A percentile compares a stretch with the other conserved stretches of the same genome.
Evolutionary conservation across 805 yeast genomes (phyloP).

Genomic region (Citeromyces matritensis): DNA sequence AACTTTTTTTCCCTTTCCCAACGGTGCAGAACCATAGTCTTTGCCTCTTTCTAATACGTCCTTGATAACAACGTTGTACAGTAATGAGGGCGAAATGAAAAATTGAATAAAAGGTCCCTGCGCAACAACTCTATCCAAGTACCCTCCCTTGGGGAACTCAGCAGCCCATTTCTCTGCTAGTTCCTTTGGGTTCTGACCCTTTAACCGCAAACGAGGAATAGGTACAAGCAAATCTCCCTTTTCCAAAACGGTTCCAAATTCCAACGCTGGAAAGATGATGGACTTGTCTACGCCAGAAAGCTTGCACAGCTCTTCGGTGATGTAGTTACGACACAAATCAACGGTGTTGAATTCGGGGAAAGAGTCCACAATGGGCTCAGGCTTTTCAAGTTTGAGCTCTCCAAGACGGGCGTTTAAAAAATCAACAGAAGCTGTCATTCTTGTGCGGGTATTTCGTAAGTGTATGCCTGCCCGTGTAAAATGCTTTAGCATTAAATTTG

Average conservation of each 20-base stretch:
- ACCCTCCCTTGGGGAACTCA: constrained; percentile 60
- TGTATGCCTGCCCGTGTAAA: too few species aligned
- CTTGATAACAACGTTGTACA: constrained; percentile 55
- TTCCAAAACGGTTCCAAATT: constrained; percentile 72
- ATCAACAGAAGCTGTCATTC: constrained; percentile 11
- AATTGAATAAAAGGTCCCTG: constrained; percentile 90
- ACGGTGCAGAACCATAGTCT: constrained; percentile 59
- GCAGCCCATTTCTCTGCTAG: constrained; percentile 67
- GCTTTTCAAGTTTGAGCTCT: constrained; percentile 10
- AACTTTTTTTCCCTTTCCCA: constrained; percentile 59
- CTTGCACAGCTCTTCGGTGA: constrained; percentile 60
- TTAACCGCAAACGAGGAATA: constrained; percentile 76
- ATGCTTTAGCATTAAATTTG: too few species aligned
- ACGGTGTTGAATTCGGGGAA: constrained; percentile 68
- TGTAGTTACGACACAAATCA: constrained; percentile 82
- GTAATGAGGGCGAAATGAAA: constrained; percentile 52
- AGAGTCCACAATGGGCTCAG: constrained; percentile 42
- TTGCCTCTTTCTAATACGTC: constrained; percentile 47
- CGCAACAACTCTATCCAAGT: constrained; percentile 55
- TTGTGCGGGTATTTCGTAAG: constrained; percentile 4
- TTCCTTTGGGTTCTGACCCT: constrained; percentile 66
- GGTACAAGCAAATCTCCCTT: constrained; percentile 92
- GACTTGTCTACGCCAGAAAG: constrained; percentile 58
- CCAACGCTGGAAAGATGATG: constrained; percentile 72
- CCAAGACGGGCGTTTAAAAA: constrained; percentile 10